These are phyloP conservation scores for Diaporthe citrichinensis DNA, from an alignment of 2,329 filamentous ascomycete species.

Conservation along the genomic window DNA sequence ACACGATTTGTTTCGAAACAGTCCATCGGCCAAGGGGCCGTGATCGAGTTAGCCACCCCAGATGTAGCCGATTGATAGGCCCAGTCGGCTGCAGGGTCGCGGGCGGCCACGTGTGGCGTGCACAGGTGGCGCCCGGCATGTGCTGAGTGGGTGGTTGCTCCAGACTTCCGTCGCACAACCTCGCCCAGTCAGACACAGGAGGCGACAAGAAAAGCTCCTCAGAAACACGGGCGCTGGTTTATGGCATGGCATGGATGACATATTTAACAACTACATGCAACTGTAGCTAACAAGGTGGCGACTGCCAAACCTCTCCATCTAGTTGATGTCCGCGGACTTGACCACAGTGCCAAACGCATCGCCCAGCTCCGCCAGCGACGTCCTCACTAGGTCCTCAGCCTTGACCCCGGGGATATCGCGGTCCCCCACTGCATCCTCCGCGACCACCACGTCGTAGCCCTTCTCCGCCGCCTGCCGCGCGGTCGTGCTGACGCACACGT, in stretches of 20 bases:
- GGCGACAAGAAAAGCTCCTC: background rate
- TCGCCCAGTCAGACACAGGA: background rate
- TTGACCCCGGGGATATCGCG: slow-evolving; percentile 74
- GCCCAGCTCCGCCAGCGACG: slow-evolving; percentile 70
- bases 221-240: background rate
- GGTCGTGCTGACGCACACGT: slow-evolving; percentile 75
- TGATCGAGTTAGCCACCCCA: background rate
- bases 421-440: slow-evolving; percentile 75
- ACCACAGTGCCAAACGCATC: slow-evolving; percentile 76
- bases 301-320: too few relatives aligned
- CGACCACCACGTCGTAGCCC: slow-evolving; percentile 75
- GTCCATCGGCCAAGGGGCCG: background rate
- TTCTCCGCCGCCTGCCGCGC: slow-evolving; percentile 71
- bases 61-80: background rate
- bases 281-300: background rate
- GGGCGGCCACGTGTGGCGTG: background rate
- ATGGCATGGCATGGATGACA: background rate
- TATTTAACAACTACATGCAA: background rate
- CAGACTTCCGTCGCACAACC: background rate
- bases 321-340: slow-evolving; percentile 23
- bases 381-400: slow-evolving; percentile 65
- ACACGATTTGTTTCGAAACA: slow-evolving; percentile 25
- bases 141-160: background rate
- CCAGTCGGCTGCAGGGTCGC: background rate
- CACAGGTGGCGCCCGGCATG: background rate